Percentiles rank a stretch among this genome's conserved stretches.
phyloP scores from a whole-genome alignment of 1,139 yeast species.

The Arxiozyma heterogenica region DNA sequence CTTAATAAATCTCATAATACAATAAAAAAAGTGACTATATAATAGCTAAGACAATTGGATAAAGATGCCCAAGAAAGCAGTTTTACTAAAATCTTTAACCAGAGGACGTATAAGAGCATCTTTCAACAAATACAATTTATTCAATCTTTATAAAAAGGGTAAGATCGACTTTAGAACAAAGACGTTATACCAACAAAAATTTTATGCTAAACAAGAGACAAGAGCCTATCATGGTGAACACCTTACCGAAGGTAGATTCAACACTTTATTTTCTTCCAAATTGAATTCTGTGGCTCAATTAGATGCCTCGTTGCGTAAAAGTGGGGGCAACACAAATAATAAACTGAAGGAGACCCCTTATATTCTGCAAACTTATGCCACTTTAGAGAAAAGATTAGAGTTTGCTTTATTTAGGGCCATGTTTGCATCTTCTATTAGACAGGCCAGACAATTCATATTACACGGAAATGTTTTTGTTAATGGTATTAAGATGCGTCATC shows the following conservation, averaged over 20 bases:
- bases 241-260: conserved; percentile 76
- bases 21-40: neutral
- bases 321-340: conserved; percentile 12
- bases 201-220: conserved; percentile 85
- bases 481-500: conserved; percentile 68
- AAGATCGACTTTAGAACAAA: conserved; percentile 44
- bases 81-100: conserved; percentile 48
- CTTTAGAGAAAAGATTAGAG: conserved; percentile 80
- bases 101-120: conserved; percentile 81
- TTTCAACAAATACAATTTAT: conserved; percentile 84
- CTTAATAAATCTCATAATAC: neutral
- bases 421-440: conserved; percentile 91
- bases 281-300: conserved; percentile 79
- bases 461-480: conserved; percentile 82
- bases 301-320: conserved; percentile 64
- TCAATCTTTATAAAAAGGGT: conserved; percentile 70
- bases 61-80: conserved; percentile 55
- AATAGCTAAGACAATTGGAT: neutral
- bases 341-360: conserved; percentile 59
- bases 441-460: conserved; percentile 81
- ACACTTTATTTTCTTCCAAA: conserved; percentile 59
- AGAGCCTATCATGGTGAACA: conserved; percentile 96
- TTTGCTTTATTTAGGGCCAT: conserved; percentile 82
- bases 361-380: conserved; percentile 80
- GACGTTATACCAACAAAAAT: conserved; percentile 80